phyloP scores from a whole-genome alignment of 495 filamentous ascomycete genomes.

The Daldinia childiae region DNA sequence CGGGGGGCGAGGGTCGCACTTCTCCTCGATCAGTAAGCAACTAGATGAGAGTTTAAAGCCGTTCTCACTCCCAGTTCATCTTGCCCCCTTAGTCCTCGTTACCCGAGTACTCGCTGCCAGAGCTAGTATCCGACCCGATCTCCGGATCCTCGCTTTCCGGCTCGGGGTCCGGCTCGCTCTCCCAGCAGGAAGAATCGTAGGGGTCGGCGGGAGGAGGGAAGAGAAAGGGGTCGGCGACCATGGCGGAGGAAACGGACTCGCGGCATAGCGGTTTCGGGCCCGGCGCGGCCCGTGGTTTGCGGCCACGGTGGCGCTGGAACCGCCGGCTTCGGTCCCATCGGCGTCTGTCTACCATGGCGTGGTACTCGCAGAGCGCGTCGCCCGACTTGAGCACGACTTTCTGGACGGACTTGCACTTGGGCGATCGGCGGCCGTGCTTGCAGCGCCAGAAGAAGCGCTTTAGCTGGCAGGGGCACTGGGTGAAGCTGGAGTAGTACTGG shows the following conservation, averaged over 20 bases:
- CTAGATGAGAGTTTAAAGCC: not conserved
- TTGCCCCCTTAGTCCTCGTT: not conserved
- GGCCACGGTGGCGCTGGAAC: not conserved
- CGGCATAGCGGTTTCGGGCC: not conserved
- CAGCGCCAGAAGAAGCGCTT: not conserved
- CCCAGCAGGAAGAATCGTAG: not conserved
- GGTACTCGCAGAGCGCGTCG: not conserved
- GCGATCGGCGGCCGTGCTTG: not conserved
- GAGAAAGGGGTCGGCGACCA: not conserved
- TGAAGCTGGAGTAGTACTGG: not conserved
- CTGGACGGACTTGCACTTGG: not conserved
- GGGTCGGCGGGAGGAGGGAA: not conserved
- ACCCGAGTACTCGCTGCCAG: not conserved
- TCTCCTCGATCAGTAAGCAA: not conserved
- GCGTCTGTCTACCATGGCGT: accelerated
- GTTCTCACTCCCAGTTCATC: not conserved
- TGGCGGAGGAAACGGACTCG: not conserved
- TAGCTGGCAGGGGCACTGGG: not conserved
- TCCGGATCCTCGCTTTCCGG: not conserved
- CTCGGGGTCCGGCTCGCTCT: not conserved
- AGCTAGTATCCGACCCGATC: not conserved
- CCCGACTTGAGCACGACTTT: not conserved
- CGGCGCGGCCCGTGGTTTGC: not conserved
- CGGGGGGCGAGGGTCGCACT: not conserved
- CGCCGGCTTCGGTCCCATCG: not conserved